These are phyloP conservation scores for Skeletonema menzelii DNA, from an alignment of 108 stramenopile species.

Conservation along the genomic window DNA sequence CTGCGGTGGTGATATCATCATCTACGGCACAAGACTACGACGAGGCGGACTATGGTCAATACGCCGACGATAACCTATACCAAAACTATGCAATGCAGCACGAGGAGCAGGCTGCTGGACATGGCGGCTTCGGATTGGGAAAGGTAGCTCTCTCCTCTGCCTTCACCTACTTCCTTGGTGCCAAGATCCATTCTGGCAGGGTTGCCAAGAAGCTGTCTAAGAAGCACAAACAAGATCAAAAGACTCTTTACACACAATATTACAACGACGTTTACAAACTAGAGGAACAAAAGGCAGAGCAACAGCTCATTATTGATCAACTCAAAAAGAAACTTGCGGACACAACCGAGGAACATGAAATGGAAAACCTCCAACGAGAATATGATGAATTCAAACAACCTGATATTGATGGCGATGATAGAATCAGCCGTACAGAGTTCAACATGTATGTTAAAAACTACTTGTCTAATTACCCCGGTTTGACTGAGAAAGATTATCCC, in stretches of 20 bases:
- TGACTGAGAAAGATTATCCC: constrained; percentile 92
- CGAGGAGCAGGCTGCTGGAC: constrained; percentile 62
- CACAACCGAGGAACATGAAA: constrained; percentile 73
- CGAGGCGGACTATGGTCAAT: constrained; percentile 40
- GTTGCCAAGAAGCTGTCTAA: constrained; percentile 69
- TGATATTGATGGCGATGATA: constrained; percentile 94
- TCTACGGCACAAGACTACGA: constrained; percentile 40
- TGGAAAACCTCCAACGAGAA: constrained; percentile 89
- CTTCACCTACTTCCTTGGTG: constrained; percentile 68
- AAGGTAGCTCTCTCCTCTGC: constrained; percentile 56
- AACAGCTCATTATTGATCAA: constrained; percentile 57
- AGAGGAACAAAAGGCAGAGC: constrained; percentile 72
- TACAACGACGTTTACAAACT: constrained; percentile 94
- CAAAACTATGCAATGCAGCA: constrained; percentile 81
- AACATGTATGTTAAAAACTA: constrained; percentile 95
- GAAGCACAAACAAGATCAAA: constrained; percentile 84
- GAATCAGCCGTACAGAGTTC: constrained; percentile 92
- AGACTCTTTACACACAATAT: constrained; percentile 87
- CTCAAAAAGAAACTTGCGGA: constrained; percentile 54
- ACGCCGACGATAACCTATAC: constrained; percentile 74
- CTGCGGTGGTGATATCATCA: constrained; percentile 19
- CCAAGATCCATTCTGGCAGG: constrained; percentile 68
- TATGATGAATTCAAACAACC: constrained; percentile 99
- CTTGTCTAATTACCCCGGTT: constrained; percentile 88
- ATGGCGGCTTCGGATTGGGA: constrained; percentile 48